These are phyloP conservation scores for Chlorella variabilis DNA, from an alignment of 163 green algal species.

Conservation along the genomic window DNA sequence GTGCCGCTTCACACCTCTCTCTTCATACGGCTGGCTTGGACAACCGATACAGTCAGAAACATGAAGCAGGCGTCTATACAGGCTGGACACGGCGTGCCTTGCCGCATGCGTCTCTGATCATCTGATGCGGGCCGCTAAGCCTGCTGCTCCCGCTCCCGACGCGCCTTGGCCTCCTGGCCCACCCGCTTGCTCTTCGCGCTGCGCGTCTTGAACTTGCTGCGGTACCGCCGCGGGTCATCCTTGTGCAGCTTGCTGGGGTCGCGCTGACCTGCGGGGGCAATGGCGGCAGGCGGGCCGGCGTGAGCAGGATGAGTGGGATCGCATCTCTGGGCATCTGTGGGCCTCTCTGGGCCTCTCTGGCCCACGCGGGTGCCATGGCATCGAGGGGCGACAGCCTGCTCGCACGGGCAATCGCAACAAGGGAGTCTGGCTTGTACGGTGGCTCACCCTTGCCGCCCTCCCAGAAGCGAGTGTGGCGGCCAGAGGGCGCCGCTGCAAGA, in stretches of 20 bases:
- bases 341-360: too few relatives aligned
- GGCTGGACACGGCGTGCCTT: too few relatives aligned
- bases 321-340: too few relatives aligned
- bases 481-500: conserved; percentile 6
- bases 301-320: too few relatives aligned
- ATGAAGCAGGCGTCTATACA: too few relatives aligned
- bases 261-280: conserved; percentile 47
- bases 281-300: too few relatives aligned
- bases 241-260: conserved; percentile 48
- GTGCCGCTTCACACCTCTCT: too few relatives aligned
- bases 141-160: background rate
- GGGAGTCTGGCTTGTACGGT: background rate
- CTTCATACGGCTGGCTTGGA: too few relatives aligned
- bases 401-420: background rate
- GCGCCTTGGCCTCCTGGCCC: conserved; percentile 45
- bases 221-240: conserved; percentile 45
- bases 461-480: conserved; percentile 65
- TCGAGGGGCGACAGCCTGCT: too few relatives aligned
- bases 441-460: conserved; percentile 68
- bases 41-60: too few relatives aligned
- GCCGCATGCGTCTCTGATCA: too few relatives aligned
- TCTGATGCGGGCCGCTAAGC: too few relatives aligned
- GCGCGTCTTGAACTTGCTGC: conserved; percentile 8
- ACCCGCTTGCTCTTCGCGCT: conserved; percentile 61
- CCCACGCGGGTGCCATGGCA: background rate